Percentiles rank a stretch among this genome's conserved stretches.
phyloP scores from a whole-genome alignment of 2,329 filamentous ascomycete genomes.

The Teratosphaeria nubilosa region DNA sequence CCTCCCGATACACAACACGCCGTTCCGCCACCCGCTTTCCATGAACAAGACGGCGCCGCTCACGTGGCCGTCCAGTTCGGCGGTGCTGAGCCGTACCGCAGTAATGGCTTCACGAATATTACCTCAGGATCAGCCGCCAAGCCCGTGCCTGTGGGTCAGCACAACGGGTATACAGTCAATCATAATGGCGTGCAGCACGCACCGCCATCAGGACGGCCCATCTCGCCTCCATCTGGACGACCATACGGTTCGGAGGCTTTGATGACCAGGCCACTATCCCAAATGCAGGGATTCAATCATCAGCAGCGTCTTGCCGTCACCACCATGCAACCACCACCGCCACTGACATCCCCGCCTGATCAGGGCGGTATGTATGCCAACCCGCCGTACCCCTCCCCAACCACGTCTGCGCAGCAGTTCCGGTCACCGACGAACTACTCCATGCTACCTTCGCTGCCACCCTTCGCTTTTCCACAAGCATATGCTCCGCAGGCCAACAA shows the following conservation, averaged over 20 bases:
- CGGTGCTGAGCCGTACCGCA: conserved; percentile 5
- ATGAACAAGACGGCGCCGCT: neutral
- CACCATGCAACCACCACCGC: conserved; percentile 20
- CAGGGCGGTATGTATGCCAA: conserved; percentile 12
- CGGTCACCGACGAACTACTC: conserved; percentile 13
- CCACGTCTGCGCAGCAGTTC: conserved; percentile 9
- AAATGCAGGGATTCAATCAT: conserved; percentile 8
- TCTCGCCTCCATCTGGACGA: conserved; percentile 7
- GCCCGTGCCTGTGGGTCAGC: neutral
- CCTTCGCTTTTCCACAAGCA: conserved; percentile 14
- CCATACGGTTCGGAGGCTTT: conserved; percentile 16
- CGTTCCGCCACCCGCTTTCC: neutral
- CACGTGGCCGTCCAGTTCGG: conserved; percentile 1
- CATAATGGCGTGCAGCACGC: conserved; percentile 1
- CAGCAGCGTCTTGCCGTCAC: conserved; percentile 8
- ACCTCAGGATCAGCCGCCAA: neutral
- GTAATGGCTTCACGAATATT: neutral
- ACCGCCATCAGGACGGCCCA: neutral
- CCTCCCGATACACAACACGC: neutral
- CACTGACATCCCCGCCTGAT: conserved; percentile 12
- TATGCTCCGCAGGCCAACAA: conserved; percentile 4
- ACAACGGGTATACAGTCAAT: neutral
- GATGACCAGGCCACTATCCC: conserved; percentile 6
- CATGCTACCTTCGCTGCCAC: conserved; percentile 16
- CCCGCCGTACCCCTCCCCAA: conserved; percentile 12